Evolutionary conservation across 495 filamentous ascomycete genomes (phyloP), one percentile per base, ranked within the genome.

Genomic region (Neurospora sp.): DNA sequence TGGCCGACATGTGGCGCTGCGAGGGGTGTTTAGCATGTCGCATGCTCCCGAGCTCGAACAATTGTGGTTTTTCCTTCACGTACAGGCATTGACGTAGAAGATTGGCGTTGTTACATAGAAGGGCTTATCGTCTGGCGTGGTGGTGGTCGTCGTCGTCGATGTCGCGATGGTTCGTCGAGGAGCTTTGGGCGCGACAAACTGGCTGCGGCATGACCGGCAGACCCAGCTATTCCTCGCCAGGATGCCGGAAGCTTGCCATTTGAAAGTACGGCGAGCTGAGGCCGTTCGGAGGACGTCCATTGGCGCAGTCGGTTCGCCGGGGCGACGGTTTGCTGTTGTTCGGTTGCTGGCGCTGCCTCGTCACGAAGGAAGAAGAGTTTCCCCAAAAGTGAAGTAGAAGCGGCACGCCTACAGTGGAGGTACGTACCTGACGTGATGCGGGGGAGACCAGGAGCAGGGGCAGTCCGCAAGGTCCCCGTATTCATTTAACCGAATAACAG

Each of bases 61-160:
- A 4, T 35, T 31, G 14, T 8, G 46, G 20, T 14, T 69, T 0
- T 4, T 38, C 14, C 35, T n/a, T 2, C 72, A 74, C 85, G 76
- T 86, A 96, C 94, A 90, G 31, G 95, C 93, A 87, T 99, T 99
- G 82, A 98, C 96, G 80, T 99, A 99, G 86, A 98, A 99, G 70
- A 99, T 99, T 8, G 96, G 96, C 8, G 93, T 94, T 4, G 96
- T 98, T 77, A 98, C 86, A 87, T 98, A 98, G 86, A 91, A 98
- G 6, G 96, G 95, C 85, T 99, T 98, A 76, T 86, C 84, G 38
- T 27, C 39, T 18, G 76, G 44, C 23, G 70, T 10, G 44, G 69
- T 70, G 40, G 46, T 31, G 27, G 74, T 62, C 31, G 31, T 60
- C 31, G 31, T 60, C 31, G 60, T 69, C 38, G 37, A 23, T 4